phyloP scores from a whole-genome alignment of 129 eudicot genomes.

The Apium graveolens region DNA sequence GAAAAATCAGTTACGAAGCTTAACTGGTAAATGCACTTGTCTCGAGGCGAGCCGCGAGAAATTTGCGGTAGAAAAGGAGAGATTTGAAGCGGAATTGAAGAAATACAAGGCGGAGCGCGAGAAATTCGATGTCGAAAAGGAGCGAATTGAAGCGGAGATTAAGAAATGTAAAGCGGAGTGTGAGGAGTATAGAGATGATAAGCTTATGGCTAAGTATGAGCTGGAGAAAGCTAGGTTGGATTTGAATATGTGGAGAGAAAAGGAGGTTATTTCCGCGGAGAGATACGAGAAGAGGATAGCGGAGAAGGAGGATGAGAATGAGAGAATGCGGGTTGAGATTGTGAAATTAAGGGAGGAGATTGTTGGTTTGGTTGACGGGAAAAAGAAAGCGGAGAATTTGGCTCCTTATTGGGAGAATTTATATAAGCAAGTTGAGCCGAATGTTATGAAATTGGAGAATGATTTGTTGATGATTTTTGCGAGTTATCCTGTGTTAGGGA shows the following conservation, averaged over 20 bases:
- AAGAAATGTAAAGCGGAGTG: not conserved
- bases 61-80: not conserved
- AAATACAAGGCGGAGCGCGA: no score
- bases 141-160: not conserved
- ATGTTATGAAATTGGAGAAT: not conserved
- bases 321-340: not conserved
- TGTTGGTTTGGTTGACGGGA: not conserved
- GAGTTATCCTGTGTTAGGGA: not conserved
- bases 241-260: not conserved
- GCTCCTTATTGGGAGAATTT: not conserved
- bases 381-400: not conserved
- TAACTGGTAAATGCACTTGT: not conserved
- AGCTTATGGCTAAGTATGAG: not conserved
- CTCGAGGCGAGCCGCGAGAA: not conserved
- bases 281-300: not conserved
- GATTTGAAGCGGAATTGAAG: not conserved
- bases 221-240: not conserved
- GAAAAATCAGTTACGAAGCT: not conserved
- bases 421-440: not conserved
- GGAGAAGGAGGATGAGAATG: not conserved
- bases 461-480: not conserved
- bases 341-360: not conserved
- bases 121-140: not conserved
- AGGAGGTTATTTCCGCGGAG: not conserved
- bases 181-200: not conserved